A percentile compares a stretch with the other conserved stretches of the same genome.
These are phyloP conservation scores for Cytospora chrysosperma DNA, from an alignment of 2,329 filamentous ascomycete genomes.

Conservation along the genomic window DNA sequence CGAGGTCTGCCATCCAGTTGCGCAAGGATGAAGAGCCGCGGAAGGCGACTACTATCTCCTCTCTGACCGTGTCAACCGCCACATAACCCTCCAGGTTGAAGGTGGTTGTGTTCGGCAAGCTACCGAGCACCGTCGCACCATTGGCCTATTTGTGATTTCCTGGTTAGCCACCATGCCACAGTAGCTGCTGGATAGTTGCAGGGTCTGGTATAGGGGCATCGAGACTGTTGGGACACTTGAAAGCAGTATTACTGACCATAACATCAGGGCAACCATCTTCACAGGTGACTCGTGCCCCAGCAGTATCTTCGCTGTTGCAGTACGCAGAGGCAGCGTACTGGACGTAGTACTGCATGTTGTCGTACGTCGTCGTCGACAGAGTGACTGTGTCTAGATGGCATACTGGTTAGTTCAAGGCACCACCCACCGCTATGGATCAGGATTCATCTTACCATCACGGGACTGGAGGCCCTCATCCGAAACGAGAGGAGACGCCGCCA, in stretches of 20 bases:
- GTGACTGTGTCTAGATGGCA: slow-evolving; percentile 20
- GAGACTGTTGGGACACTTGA: not conserved
- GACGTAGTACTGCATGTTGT: slow-evolving; percentile 46
- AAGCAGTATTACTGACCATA: slow-evolving; percentile 23
- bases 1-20: slow-evolving; percentile 61
- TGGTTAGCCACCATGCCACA: not conserved
- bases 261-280: slow-evolving; percentile 45
- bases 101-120: slow-evolving; percentile 35
- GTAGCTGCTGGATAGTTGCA: not conserved
- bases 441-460: slow-evolving; percentile 18
- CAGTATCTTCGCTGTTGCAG: slow-evolving; percentile 47
- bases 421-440: not conserved
- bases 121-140: slow-evolving; percentile 43
- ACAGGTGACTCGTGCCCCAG: slow-evolving; percentile 45
- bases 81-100: slow-evolving; percentile 48
- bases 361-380: slow-evolving; percentile 36
- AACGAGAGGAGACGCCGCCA: slow-evolving; percentile 14
- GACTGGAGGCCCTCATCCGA: not conserved
- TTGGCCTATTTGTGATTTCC: slow-evolving; percentile 30
- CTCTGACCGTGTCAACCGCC: slow-evolving; percentile 46
- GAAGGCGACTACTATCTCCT: slow-evolving; percentile 59
- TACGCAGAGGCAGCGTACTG: slow-evolving; percentile 54
- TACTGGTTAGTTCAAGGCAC: slow-evolving; percentile 14
- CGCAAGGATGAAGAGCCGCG: slow-evolving; percentile 57
- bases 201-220: not conserved